phyloP scores from a whole-genome alignment of 345 rosid species.

The Pelargonium nanum region DNA sequence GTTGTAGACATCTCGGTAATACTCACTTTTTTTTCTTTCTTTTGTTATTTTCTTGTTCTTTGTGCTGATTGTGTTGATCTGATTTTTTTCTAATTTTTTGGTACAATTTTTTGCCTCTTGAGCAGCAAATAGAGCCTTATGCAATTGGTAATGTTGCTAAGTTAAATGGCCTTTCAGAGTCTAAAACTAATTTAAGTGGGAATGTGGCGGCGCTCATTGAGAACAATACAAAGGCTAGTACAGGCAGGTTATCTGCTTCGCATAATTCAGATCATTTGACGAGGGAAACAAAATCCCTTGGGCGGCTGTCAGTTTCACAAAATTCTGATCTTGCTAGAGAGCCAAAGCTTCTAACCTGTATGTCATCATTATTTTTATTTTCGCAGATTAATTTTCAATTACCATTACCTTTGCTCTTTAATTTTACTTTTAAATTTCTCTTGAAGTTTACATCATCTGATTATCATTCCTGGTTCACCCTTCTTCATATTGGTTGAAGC shows the following conservation, averaged over 20 bases:
- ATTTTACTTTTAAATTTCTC: not conserved
- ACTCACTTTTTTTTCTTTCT: conserved; percentile 5
- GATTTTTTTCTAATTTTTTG: conserved; percentile 2
- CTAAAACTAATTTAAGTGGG: conserved; percentile 45
- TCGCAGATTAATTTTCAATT: too few relatives aligned
- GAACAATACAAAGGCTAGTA: conserved; percentile 41
- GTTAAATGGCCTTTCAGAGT: conserved; percentile 46
- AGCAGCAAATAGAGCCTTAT: conserved; percentile 72
- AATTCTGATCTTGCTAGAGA: conserved; percentile 69
- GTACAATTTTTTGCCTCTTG: not conserved
- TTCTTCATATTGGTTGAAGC: conserved; percentile 37
- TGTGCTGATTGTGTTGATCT: conserved; percentile 11
- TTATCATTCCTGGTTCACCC: conserved; percentile 10
- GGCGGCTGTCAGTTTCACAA: conserved; percentile 51
- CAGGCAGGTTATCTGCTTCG: conserved; percentile 43
- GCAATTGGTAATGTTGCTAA: conserved; percentile 30
- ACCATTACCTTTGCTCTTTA: conserved; percentile 1
- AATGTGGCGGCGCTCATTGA: conserved; percentile 48
- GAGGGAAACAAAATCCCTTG: not conserved
- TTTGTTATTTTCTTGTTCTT: not conserved
- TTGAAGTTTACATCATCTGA: not conserved
- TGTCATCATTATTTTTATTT: conserved; percentile 12
- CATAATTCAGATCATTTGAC: conserved; percentile 21
- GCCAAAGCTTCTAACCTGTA: conserved; percentile 47
- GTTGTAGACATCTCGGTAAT: conserved; percentile 93